phyloP scores from a whole-genome alignment of 2,329 filamentous ascomycete genomes.

The Arthrobotrys pseudoclavata region DNA sequence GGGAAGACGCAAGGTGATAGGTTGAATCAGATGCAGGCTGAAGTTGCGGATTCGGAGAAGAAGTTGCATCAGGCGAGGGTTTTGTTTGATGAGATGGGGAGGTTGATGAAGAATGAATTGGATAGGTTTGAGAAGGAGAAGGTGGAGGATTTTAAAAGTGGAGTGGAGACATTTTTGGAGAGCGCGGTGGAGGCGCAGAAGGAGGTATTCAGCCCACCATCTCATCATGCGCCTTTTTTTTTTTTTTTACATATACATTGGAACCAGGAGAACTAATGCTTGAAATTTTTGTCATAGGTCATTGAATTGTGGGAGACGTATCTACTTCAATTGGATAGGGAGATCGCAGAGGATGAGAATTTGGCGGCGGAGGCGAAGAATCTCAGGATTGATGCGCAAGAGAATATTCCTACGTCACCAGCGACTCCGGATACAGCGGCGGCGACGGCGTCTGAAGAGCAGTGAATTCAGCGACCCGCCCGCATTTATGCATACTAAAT shows the following conservation, averaged over 20 bases:
- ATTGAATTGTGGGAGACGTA: constrained; percentile 98
- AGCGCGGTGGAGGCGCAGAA: constrained; percentile 98
- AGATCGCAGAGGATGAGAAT: constrained; percentile 79
- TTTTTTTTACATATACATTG: neutral
- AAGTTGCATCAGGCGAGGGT: constrained; percentile 90
- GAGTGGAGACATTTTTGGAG: constrained; percentile 96
- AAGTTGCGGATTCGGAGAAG: constrained; percentile 94
- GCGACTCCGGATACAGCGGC: constrained; percentile 47
- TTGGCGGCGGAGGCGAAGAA: constrained; percentile 39
- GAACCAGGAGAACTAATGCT: constrained; percentile 61
- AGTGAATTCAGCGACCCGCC: neutral
- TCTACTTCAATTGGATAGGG: constrained; percentile 92
- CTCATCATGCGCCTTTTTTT: constrained; percentile 63
- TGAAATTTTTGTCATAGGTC: constrained; percentile 67
- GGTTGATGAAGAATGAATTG: constrained; percentile 88
- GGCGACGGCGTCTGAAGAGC: constrained; percentile 38
- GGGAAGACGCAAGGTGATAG: constrained; percentile 96
- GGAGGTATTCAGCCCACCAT: constrained; percentile 76
- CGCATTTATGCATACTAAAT: neutral
- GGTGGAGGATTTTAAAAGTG: constrained; percentile 98
- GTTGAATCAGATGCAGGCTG: constrained; percentile 89
- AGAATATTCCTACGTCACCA: constrained; percentile 34
- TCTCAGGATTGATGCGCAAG: constrained; percentile 47
- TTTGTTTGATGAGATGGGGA: constrained; percentile 96
- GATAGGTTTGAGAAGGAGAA: constrained; percentile 97